phyloP scores from a whole-genome alignment of 2,329 filamentous ascomycete genomes.

The Hortaea sp. region DNA sequence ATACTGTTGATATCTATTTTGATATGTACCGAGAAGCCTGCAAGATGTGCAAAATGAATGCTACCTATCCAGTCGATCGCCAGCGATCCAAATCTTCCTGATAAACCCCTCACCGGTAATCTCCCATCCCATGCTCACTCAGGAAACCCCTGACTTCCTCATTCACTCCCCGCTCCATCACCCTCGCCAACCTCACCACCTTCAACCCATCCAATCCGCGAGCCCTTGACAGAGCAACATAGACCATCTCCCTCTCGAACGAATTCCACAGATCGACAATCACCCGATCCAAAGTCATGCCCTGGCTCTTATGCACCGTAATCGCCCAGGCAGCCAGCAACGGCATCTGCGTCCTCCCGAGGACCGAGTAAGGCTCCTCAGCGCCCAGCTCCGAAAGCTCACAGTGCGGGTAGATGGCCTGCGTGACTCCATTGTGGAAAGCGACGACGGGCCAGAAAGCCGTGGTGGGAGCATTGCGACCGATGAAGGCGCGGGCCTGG shows the following conservation, averaged over 20 bases:
- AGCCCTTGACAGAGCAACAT: conserved; percentile 52
- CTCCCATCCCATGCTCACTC: too few species aligned
- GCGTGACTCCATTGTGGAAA: conserved; percentile 41
- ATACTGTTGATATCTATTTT: too few species aligned
- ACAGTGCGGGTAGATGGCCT: conserved; percentile 40
- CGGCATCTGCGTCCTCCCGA: conserved; percentile 52
- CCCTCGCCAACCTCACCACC: conserved; percentile 12
- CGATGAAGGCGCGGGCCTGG: too few species aligned
- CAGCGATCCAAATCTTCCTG: too few species aligned
- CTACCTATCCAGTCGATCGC: too few species aligned
- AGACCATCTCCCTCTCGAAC: conserved; percentile 50
- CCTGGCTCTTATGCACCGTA: conserved; percentile 53
- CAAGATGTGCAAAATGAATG: too few species aligned
- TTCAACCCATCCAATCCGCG: conserved; percentile 39
- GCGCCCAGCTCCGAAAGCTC: conserved; percentile 38
- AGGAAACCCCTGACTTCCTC: too few species aligned
- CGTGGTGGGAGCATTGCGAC: too few species aligned
- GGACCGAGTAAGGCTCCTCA: conserved; percentile 34
- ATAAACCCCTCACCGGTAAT: too few species aligned
- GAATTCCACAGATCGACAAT: conserved; percentile 42
- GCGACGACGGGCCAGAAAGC: conserved; percentile 32
- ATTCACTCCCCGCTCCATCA: too few species aligned
- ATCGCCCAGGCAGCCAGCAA: conserved; percentile 51
- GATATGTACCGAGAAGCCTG: too few species aligned
- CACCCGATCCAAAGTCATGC: conserved; percentile 50